These are phyloP conservation scores for Planoprotostelium fungivorum DNA, from an alignment of 78 protist species.

Conservation along the genomic window DNA sequence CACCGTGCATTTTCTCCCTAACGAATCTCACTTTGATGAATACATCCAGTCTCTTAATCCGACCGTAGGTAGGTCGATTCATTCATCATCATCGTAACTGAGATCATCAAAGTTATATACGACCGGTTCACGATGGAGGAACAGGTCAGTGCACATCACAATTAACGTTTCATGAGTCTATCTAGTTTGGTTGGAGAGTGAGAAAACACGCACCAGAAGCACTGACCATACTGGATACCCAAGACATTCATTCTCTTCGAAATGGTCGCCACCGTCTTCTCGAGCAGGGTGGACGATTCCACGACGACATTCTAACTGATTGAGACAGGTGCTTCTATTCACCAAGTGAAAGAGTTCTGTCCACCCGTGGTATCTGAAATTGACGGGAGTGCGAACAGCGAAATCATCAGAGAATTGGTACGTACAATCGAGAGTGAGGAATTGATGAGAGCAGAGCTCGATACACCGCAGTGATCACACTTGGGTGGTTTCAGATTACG, in stretches of 20 bases:
- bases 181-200: not conserved
- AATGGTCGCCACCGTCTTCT: not conserved
- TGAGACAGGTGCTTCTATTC: not conserved
- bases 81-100: no score
- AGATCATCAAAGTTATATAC: not conserved
- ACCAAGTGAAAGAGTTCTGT: not conserved
- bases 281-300: not conserved
- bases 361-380: not conserved
- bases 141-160: not conserved
- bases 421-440: not conserved
- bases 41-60: no score
- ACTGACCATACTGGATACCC: not conserved
- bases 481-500: not conserved
- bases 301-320: not conserved
- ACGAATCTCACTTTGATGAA: not conserved
- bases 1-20: not conserved
- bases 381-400: not conserved
- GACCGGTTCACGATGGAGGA: not conserved
- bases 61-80: no score
- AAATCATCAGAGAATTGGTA: not conserved
- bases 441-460: not conserved
- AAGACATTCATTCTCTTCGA: not conserved
- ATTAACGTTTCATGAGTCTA: not conserved
- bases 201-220: not conserved
- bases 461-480: not conserved